Conservation (phyloP, 1,139 yeast species). For the Yamadazyma triangularis region DNA sequence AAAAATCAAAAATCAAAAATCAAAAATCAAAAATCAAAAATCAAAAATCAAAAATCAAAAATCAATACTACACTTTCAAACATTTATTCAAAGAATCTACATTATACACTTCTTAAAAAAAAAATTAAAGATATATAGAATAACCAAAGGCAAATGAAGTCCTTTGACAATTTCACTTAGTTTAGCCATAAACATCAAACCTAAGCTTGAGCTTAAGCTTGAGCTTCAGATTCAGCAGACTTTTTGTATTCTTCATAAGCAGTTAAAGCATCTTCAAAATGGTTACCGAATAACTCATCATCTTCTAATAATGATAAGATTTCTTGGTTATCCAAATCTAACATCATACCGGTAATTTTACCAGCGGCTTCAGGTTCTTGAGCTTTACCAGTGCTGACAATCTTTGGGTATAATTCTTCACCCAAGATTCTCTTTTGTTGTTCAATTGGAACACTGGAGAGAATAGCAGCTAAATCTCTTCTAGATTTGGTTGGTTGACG, state of each 20-base stretch:
- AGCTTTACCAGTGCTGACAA: constrained; percentile 82
- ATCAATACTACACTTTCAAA: no score
- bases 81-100: no score
- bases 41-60: no score
- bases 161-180: no score
- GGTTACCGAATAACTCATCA: constrained; percentile 84
- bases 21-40: no score
- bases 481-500: constrained; percentile 33
- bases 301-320: constrained; percentile 85
- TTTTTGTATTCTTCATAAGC: constrained; percentile 86
- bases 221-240: constrained; percentile 28
- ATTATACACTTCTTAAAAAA: constrained; percentile 18
- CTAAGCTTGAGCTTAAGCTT: constrained; percentile 14
- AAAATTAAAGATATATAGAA: no score
- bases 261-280: constrained; percentile 90
- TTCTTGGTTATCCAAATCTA: constrained; percentile 92
- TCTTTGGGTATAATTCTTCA: constrained; percentile 95
- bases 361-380: constrained; percentile 95
- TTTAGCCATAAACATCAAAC: constrained; percentile 5
- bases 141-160: no score
- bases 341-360: constrained; percentile 98
- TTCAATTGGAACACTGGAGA: constrained; percentile 69
- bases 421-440: constrained; percentile 97
- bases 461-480: constrained; percentile 52
- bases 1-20: no score